These are phyloP conservation scores for Glycyrrhiza uralensis DNA, from an alignment of 306 rosid genomes.

Conservation along the genomic window DNA sequence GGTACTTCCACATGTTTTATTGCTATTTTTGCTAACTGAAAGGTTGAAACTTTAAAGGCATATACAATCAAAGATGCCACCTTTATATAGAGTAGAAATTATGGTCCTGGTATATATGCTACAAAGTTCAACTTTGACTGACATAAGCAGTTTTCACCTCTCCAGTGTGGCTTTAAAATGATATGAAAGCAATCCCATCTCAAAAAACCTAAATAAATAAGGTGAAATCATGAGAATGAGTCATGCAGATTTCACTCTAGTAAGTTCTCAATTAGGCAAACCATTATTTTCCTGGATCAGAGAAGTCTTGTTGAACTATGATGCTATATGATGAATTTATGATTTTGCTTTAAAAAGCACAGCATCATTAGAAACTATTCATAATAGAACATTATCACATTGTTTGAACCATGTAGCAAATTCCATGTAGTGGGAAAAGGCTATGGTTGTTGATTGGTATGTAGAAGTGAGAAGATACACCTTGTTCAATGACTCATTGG, in stretches of 20 bases:
- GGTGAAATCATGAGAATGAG: background rate
- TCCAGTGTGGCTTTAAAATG: background rate
- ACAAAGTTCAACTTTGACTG: background rate
- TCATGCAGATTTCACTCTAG: background rate
- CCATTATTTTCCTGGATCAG: background rate
- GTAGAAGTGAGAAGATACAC: background rate
- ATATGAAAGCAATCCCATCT: background rate
- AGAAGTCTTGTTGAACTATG: background rate
- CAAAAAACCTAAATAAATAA: background rate
- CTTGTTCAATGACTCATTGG: background rate
- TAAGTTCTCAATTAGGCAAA: background rate
- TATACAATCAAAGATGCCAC: background rate
- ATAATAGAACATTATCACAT: background rate
- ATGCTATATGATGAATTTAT: background rate
- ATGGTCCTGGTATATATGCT: background rate
- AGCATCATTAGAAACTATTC: background rate
- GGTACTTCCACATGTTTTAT: conserved; percentile 42
- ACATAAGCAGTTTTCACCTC: background rate
- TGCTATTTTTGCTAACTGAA: conserved; percentile 8
- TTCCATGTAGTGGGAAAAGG: background rate
- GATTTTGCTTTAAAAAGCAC: background rate
- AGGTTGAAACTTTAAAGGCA: conserved; percentile 13
- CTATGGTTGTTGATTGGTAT: background rate
- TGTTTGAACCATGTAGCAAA: background rate
- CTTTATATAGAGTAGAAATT: background rate